Evolutionary conservation across 1,284 basidiomycete genomes (phyloP), one percentile per base, ranked within the genome.

Genomic region (Fomitopsis palustris): DNA sequence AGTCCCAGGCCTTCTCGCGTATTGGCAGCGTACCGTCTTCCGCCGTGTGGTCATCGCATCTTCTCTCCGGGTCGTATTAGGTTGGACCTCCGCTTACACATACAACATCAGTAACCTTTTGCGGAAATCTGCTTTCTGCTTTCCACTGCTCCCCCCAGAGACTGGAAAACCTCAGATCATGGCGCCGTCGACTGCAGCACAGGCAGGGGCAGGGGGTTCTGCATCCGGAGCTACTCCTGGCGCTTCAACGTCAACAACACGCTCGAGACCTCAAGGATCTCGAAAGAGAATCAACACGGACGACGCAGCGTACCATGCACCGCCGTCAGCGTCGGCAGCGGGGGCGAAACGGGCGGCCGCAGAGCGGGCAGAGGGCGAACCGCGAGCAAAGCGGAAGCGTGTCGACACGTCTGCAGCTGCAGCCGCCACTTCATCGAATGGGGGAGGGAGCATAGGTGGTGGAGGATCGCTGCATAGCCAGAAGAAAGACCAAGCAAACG

Each of bases 371-470:
- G 88, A 88, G 3, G 85, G 85, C 19, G 88, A 90, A 64, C 82
- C 85, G 19, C 77, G 88, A 55, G 76, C 79, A 58, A 91, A 91
- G 73, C 75, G 88, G 64, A 91, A 90, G 72, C 81, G 86, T 62
- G 77, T 82, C 38, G 88, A 86, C 31, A 57, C 71, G 17, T 60
- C 74, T 65, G 60, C 65, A 60, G 64, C 62, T 70, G 70, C 63
- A 67, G 62, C 35, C 4, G 33, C 39, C n/a, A n/a, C n/a, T 2
- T 56, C 53, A 31, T 38, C 47, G 19, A 58, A 53, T 52, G 52
- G 47, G 19, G 45, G 42, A 38, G 51, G 55, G 52, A 56, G 41
- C 19, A 51, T 42, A 29, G 42, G 43, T 7, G 47, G 53, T 6
- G 45, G 45, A 16, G n/a, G 45, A 23, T 47, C 45, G 25, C 12